Base-by-base conservation (phyloP, 352 stramenopile genomes). In the Phytophthora macrochlamydospora region DNA sequence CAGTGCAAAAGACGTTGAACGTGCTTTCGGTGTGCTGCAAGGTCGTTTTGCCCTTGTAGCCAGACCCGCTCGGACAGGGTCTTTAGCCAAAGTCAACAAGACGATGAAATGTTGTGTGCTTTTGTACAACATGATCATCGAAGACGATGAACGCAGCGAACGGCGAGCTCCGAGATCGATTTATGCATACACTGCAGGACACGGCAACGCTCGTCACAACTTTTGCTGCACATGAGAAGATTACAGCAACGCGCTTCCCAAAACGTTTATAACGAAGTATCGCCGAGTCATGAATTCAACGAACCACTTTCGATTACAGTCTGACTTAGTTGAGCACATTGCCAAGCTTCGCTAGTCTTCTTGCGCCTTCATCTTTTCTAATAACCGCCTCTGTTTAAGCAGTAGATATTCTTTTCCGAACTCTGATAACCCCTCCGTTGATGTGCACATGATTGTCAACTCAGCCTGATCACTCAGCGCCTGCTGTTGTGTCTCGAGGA, bases 91-190 rank as follows among this genome's bases (percentile, higher is more conserved):
- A 11, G 35, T 40, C 35, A 40, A 40, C 6, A 11, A 11, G 35
- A 40, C 35, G 35, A 40, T 40, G 35, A 6, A 40, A 11, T 40
- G 35, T 11, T 40, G 35, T 40, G 35, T 40, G 18, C 18, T 11
- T 14, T 14, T 48, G 42, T 14, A 48, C 12, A 48, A 48, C 12
- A 48, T 48, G 42, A 59, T 65, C 13, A 49, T 65, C 6, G 50
- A 55, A 1, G 49, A 65, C n/a, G 49, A 65, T 8, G 14, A 31
- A 3, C 40, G 4, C 18, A 51, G 29, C 14, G 40, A 42, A 14
- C 24, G 52, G 8, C 4, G 37, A 3, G 7, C 24, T 2, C 24
- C 18, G 4, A 18, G 2, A 8, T 58, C 52, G 8, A 44, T 46
- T 28, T 63, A 51, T 37, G 57, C 56, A 8, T 58, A 58, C 38